phyloP scores from a whole-genome alignment of 2,329 filamentous ascomycete genomes.

The Fusarium dlaminii region DNA sequence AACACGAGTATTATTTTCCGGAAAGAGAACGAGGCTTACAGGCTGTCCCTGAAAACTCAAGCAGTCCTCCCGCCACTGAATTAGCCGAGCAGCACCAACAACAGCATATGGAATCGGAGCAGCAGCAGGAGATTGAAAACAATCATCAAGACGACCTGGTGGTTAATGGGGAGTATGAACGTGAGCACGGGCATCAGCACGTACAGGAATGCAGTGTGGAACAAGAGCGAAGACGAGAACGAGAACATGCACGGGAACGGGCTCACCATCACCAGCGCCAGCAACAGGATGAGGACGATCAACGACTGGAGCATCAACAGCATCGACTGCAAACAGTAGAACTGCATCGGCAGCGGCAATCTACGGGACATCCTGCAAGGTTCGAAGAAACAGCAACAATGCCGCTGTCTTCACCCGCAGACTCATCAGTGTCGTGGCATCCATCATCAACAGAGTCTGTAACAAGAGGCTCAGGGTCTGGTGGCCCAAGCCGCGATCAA shows the following conservation, averaged over 20 bases:
- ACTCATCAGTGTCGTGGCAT: background rate
- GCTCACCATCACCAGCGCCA: background rate
- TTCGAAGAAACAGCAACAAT: background rate
- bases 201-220: background rate
- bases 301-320: background rate
- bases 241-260: background rate
- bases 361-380: background rate
- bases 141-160: background rate
- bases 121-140: background rate
- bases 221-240: background rate
- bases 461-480: background rate
- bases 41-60: background rate
- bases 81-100: background rate
- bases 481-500: background rate
- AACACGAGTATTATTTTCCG: fast-evolving
- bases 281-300: background rate
- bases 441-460: background rate
- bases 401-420: background rate
- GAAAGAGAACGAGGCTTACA: background rate
- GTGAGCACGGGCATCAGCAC: background rate
- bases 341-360: background rate
- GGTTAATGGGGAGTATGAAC: background rate
- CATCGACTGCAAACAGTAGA: background rate
- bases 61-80: background rate
- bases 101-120: background rate